These are phyloP conservation scores for Trichoderma harzianum DNA, from an alignment of 2,329 filamentous ascomycete genomes.

Conservation along the genomic window DNA sequence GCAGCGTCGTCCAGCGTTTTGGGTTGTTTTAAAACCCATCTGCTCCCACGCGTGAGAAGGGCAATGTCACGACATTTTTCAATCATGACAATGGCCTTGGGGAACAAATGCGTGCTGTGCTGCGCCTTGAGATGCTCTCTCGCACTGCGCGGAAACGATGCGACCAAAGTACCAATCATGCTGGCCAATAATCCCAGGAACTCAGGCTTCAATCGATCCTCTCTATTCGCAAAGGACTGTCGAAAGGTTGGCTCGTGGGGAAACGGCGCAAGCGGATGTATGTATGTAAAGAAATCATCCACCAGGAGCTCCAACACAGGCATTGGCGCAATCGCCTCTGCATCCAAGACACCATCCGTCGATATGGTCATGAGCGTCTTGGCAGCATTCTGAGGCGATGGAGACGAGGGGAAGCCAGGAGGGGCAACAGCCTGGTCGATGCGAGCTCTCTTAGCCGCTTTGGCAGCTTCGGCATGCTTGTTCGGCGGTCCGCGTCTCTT, in stretches of 20 bases:
- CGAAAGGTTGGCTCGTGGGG: slow-evolving; percentile 77
- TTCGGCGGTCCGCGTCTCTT: slow-evolving; percentile 59
- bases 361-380: slow-evolving; percentile 48
- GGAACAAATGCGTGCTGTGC: slow-evolving; percentile 61
- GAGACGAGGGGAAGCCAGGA: slow-evolving; percentile 31
- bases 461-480: slow-evolving; percentile 55
- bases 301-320: slow-evolving; percentile 66
- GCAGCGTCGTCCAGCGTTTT: slow-evolving; percentile 56
- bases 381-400: slow-evolving; percentile 46
- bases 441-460: slow-evolving; percentile 48
- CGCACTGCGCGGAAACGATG: slow-evolving; percentile 71
- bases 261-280: slow-evolving; percentile 73
- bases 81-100: slow-evolving; percentile 66
- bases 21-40: slow-evolving; percentile 45
- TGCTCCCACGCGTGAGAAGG: slow-evolving; percentile 61
- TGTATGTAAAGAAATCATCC: slow-evolving; percentile 81
- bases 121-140: slow-evolving; percentile 65
- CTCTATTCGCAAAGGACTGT: slow-evolving; percentile 61
- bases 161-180: slow-evolving; percentile 71
- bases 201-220: slow-evolving; percentile 62
- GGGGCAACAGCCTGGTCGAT: slow-evolving; percentile 29
- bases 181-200: slow-evolving; percentile 70
- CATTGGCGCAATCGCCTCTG: slow-evolving; percentile 69
- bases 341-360: slow-evolving; percentile 45
- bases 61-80: slow-evolving; percentile 69